Conservation (phyloP, 2,329 filamentous ascomycete species). For the Calonectria hawksworthii region DNA sequence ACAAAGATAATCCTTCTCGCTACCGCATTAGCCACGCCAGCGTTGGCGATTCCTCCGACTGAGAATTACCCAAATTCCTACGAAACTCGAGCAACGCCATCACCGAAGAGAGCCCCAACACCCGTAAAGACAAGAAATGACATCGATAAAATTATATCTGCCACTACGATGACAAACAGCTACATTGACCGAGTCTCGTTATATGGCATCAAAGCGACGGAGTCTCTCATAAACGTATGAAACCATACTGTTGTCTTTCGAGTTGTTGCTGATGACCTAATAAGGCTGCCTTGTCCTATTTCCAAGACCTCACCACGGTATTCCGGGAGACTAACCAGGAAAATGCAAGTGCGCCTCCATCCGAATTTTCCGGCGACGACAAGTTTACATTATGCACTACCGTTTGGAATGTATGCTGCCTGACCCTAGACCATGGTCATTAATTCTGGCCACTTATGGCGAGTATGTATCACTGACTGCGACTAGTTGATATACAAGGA, state of each 20-base stretch:
- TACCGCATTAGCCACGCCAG: background rate
- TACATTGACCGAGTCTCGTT: background rate
- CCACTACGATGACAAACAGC: background rate
- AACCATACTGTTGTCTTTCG: background rate
- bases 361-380: background rate
- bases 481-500: slow-evolving; percentile 10
- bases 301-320: background rate
- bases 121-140: background rate
- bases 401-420: background rate
- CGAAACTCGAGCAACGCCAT: background rate
- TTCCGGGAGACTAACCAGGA: background rate
- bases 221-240: background rate
- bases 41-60: background rate
- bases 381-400: slow-evolving; percentile 7
- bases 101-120: background rate
- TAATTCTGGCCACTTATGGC: background rate
- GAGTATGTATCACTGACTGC: background rate
- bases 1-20: background rate
- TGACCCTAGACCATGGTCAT: background rate
- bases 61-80: background rate
- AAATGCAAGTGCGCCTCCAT: background rate
- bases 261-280: background rate
- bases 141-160: background rate
- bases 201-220: background rate
- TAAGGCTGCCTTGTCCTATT: background rate